Conservation (phyloP, 169 alveolate genomes). For the Plasmodium vivax region DNA sequence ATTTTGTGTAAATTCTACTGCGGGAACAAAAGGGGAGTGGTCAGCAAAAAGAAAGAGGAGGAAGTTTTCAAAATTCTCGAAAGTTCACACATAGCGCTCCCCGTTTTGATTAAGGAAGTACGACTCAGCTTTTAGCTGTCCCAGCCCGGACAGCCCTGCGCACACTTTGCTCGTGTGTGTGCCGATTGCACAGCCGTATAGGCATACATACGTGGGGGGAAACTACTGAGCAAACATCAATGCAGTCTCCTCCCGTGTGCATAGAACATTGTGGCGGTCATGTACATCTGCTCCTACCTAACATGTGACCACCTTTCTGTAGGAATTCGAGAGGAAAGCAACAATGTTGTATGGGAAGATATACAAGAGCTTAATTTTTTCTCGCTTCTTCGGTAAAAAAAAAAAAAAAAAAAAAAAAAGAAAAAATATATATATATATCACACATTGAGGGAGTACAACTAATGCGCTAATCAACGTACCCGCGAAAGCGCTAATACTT, state of each 20-base stretch:
- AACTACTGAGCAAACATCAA: background rate
- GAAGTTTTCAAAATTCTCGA: slow-evolving; percentile 23
- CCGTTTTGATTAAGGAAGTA: slow-evolving; percentile 42
- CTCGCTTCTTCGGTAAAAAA: slow-evolving; percentile 24
- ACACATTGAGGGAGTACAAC: background rate
- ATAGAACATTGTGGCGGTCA: background rate
- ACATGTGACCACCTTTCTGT: background rate
- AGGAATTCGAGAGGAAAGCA: slow-evolving; percentile 57
- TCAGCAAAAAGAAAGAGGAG: slow-evolving; percentile 1
- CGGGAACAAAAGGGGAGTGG: background rate
- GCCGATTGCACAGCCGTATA: background rate
- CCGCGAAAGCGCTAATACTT: background rate
- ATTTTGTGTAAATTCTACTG: slow-evolving; percentile 24
- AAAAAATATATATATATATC: background rate
- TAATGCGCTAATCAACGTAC: background rate
- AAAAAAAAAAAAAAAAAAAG: slow-evolving; percentile 9
- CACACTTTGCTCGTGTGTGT: background rate
- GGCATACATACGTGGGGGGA: background rate
- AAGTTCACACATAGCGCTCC: slow-evolving; percentile 11
- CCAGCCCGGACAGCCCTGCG: background rate
- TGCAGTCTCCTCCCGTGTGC: background rate
- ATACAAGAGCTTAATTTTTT: slow-evolving; percentile 29
- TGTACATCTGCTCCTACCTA: background rate
- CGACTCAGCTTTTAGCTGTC: background rate
- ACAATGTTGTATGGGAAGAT: slow-evolving; percentile 30